These are phyloP conservation scores for Picochlorum sp. DNA, from an alignment of 139 green algal species.

Conservation along the genomic window DNA sequence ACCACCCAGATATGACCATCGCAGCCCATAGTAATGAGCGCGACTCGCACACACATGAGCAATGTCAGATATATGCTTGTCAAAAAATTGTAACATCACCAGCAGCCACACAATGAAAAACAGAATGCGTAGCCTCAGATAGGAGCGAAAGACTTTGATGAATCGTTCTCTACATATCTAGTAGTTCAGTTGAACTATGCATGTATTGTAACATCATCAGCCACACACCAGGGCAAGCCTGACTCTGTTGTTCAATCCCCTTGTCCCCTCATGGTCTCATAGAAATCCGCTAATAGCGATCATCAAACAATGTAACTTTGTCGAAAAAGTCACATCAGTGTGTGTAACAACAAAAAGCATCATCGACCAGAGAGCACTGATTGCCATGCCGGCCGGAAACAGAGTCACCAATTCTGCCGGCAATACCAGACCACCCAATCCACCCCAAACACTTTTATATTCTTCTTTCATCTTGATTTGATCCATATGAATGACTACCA, in stretches of 20 bases:
- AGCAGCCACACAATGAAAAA: background rate
- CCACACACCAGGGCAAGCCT: background rate
- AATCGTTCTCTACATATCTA: slow-evolving; percentile 12
- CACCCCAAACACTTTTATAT: no score
- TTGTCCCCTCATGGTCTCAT: slow-evolving; percentile 8
- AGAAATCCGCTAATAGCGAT: slow-evolving; percentile 33
- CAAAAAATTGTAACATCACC: slow-evolving; percentile 19
- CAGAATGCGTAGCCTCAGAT: slow-evolving; percentile 23
- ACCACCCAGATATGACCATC: background rate
- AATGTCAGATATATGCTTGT: slow-evolving; percentile 43
- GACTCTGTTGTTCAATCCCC: background rate
- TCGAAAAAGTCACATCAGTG: slow-evolving; percentile 19
- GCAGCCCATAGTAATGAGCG: background rate
- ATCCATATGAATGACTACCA: no score
- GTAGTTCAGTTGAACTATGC: slow-evolving; percentile 42
- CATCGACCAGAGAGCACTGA: slow-evolving; percentile 5
- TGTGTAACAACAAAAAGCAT: slow-evolving; percentile 33
- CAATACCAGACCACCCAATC: no score
- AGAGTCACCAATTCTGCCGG: background rate
- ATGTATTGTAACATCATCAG: slow-evolving; percentile 31
- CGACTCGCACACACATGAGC: background rate
- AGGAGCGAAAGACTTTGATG: slow-evolving; percentile 42
- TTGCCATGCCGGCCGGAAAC: background rate
- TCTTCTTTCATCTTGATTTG: no score
- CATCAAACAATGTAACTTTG: background rate